These are phyloP conservation scores for Xylaria castorea DNA, from an alignment of 495 filamentous ascomycete genomes.

Conservation along the genomic window DNA sequence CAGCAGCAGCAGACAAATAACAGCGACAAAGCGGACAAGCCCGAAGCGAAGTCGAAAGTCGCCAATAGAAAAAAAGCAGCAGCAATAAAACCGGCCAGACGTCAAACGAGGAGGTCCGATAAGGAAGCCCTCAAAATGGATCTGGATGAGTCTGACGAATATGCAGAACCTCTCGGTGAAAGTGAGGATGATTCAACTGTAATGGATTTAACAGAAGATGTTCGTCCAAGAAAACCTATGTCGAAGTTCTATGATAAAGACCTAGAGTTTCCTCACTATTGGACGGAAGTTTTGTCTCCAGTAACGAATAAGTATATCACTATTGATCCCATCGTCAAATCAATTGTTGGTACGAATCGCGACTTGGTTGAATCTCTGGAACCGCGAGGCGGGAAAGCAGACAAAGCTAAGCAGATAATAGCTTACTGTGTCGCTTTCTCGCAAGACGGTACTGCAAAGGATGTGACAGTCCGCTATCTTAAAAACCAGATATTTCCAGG, in stretches of 20 bases:
- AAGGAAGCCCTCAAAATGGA: conserved; percentile 57
- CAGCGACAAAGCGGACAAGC: conserved; percentile 23
- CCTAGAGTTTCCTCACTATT: conserved; percentile 85
- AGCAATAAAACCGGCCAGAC: conserved; percentile 30
- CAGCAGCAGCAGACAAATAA: conserved; percentile 34
- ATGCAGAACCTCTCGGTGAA: conserved; percentile 44
- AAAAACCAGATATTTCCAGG: conserved; percentile 84
- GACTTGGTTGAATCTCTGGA: conserved; percentile 81
- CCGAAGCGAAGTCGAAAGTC: conserved; percentile 30
- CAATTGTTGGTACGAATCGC: conserved; percentile 68
- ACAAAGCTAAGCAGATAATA: conserved; percentile 87
- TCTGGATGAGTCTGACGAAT: conserved; percentile 48
- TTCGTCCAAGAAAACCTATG: conserved; percentile 32
- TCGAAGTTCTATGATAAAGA: conserved; percentile 66
- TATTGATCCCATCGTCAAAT: conserved; percentile 75
- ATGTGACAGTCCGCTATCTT: conserved; percentile 92
- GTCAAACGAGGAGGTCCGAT: conserved; percentile 37
- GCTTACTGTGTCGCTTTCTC: conserved; percentile 91
- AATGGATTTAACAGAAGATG: conserved; percentile 43
- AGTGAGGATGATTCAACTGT: conserved; percentile 51
- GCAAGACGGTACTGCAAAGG: conserved; percentile 86
- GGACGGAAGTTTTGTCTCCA: conserved; percentile 87
- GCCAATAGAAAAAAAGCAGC: conserved; percentile 29
- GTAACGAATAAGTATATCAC: conserved; percentile 77
- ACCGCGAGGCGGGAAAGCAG: conserved; percentile 79